These are phyloP conservation scores for Hypoxylon sp. DNA, from an alignment of 2,329 filamentous ascomycete species.

Conservation along the genomic window DNA sequence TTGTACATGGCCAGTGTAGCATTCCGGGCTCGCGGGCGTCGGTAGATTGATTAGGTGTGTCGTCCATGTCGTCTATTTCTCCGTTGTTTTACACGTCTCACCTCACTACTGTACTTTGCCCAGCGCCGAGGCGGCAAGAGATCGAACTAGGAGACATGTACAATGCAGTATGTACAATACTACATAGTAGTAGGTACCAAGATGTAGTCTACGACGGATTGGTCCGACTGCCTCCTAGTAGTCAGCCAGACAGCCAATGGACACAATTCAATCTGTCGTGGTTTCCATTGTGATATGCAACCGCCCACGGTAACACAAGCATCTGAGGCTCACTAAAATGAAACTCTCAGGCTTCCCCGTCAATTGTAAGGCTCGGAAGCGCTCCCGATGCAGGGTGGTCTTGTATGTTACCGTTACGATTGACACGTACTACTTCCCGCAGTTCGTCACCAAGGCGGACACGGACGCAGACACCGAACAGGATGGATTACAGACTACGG, in stretches of 20 bases:
- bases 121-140: neutral
- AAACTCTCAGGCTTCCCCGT: slow-evolving; percentile 3
- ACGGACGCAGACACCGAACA: neutral
- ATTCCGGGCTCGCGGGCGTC: neutral
- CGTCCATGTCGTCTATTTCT: slow-evolving; percentile 10
- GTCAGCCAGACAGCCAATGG: slow-evolving; percentile 4
- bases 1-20: neutral
- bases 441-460: slow-evolving; percentile 9
- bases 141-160: neutral
- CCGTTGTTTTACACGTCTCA: slow-evolving; percentile 22
- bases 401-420: neutral
- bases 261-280: neutral
- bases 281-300: neutral
- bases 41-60: neutral
- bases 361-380: slow-evolving; percentile 13
- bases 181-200: too few relatives aligned
- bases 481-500: neutral
- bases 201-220: too few relatives aligned
- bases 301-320: neutral
- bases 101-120: neutral
- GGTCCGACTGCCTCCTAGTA: too few relatives aligned
- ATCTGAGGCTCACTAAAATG: neutral
- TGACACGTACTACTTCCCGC: too few relatives aligned
- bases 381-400: neutral
- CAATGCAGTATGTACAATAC: too few relatives aligned